Percentiles rank a stretch among this genome's conserved stretches.
Evolutionary conservation across 257 asterid species (phyloP).

Genomic region (Fraxinus anomala): DNA sequence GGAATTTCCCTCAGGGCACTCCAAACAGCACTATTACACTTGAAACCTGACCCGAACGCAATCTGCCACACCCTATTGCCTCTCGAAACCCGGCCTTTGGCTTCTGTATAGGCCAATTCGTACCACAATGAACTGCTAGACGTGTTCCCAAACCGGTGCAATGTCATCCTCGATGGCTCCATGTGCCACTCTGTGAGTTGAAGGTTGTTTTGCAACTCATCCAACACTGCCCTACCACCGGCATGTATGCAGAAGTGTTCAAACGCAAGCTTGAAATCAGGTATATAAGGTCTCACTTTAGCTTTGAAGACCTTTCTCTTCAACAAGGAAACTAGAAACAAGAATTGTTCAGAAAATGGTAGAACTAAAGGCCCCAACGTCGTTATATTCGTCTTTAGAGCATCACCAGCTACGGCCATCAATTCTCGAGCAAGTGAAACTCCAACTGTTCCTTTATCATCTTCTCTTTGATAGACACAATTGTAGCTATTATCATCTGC

Average conservation of each 20-base stretch:
- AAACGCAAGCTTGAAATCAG: slow-evolving; percentile 47
- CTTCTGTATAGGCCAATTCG: slow-evolving; percentile 53
- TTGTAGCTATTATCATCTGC: slow-evolving; percentile 45
- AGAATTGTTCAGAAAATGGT: slow-evolving; percentile 53
- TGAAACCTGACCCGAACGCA: slow-evolving; percentile 66
- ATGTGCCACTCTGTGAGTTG: slow-evolving; percentile 40
- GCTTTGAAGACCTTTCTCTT: slow-evolving; percentile 33
- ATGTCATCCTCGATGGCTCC: slow-evolving; percentile 69
- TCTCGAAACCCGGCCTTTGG: slow-evolving; percentile 51
- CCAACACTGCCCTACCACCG: slow-evolving; percentile 55
- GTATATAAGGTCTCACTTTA: slow-evolving; percentile 43
- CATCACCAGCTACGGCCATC: slow-evolving; percentile 59
- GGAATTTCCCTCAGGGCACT: slow-evolving; percentile 38
- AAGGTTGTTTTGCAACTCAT: slow-evolving; percentile 49
- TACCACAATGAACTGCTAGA: slow-evolving; percentile 67
- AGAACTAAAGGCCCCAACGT: slow-evolving; percentile 44
- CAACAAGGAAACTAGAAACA: slow-evolving; percentile 35
- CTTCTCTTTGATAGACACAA: slow-evolving; percentile 51
- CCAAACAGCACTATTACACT: slow-evolving; percentile 61
- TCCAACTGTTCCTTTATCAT: slow-evolving; percentile 41
- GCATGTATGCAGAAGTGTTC: slow-evolving; percentile 66
- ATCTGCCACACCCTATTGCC: slow-evolving; percentile 66
- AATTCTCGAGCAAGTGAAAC: slow-evolving; percentile 48
- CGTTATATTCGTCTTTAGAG: slow-evolving; percentile 47
- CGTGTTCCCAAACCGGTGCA: slow-evolving; percentile 62